These are phyloP conservation scores for Monosporascus sp. DNA, from an alignment of 2,329 filamentous ascomycete species.

Conservation along the genomic window DNA sequence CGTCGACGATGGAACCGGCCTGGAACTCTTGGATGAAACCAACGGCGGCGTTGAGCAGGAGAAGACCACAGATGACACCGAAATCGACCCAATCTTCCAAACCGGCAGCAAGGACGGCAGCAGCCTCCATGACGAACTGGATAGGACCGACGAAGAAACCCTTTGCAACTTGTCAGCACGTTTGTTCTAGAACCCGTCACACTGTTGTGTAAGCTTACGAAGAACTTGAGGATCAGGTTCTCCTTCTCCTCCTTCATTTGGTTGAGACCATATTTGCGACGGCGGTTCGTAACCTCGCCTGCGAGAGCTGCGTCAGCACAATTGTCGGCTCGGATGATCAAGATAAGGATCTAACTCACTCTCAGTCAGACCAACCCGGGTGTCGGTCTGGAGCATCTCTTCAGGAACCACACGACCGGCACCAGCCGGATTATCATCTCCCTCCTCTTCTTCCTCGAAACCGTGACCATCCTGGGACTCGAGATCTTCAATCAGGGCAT, in stretches of 20 bases:
- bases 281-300: slow-evolving; percentile 30
- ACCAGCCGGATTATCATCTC: slow-evolving; percentile 45
- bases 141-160: slow-evolving; percentile 84
- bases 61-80: slow-evolving; percentile 79
- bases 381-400: slow-evolving; percentile 73
- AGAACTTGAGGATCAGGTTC: slow-evolving; percentile 77
- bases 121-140: slow-evolving; percentile 90
- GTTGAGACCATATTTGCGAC: slow-evolving; percentile 73
- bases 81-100: slow-evolving; percentile 90
- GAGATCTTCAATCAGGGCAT: slow-evolving; percentile 80
- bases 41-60: slow-evolving; percentile 78
- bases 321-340: slow-evolving; percentile 48
- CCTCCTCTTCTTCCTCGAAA: slow-evolving; percentile 57
- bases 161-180: slow-evolving; percentile 4
- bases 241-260: slow-evolving; percentile 90
- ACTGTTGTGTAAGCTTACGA: slow-evolving; percentile 23
- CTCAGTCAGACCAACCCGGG: slow-evolving; percentile 64
- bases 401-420: slow-evolving; percentile 56
- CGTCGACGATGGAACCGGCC: slow-evolving; percentile 83
- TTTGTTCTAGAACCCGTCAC: slow-evolving; percentile 16
- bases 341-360: slow-evolving; percentile 53
- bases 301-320: not conserved
- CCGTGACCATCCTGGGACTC: slow-evolving; percentile 73
- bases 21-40: slow-evolving; percentile 89
- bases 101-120: slow-evolving; percentile 75